Base-by-base conservation (phyloP, 805 yeast genomes). In the Torulaspora indica region DNA sequence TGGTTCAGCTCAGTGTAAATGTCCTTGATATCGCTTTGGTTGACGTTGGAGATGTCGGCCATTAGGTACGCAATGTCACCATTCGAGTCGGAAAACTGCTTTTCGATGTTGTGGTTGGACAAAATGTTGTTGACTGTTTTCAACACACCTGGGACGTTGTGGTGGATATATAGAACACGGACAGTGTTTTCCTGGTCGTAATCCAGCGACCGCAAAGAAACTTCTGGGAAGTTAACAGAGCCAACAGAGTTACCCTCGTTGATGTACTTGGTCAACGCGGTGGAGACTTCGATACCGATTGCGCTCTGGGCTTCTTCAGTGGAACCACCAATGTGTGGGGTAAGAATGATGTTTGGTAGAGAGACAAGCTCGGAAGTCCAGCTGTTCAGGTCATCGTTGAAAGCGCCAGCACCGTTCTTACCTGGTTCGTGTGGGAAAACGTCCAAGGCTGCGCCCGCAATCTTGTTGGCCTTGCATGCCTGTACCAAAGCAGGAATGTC, bases 191-290 rank as follows among this genome's bases (percentile, higher is more conserved):
- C 82, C 68, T 87, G 95, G 63, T 87, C 95, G 68, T 84, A 77
- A 60, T 88, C 86, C 55, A 88, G 73, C 27, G 89, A 84, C 72
- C 97, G 85, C 58, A 93, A 76, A 20, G 91, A 72, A 53, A 93
- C 97, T 74, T 93, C 98, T 61, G 98, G 98, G 95, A 93, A 90
- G 78, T 93, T 93, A 47, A 91, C 98, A 5, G 98, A 90, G 60
- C 96, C 98, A 40, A 78, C 78, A 12, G 98, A 85, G 60, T 81
- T 75, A 74, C 98, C 98, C 75, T 91, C 98, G 71, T 90, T 91
- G 67, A 93, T 85, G 74, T 89, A 93, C 65, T 86, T 87, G 53
- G 90, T 75, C 60, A 93, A 76, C 31, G 95, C 81, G 36, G 84
- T 75, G 48, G 83, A 87, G 49, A 93, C 98, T 73, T 93, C 98